Base-by-base conservation (phyloP, 192 early-diverging fungal genomes). In the Powellomyces hirtus region DNA sequence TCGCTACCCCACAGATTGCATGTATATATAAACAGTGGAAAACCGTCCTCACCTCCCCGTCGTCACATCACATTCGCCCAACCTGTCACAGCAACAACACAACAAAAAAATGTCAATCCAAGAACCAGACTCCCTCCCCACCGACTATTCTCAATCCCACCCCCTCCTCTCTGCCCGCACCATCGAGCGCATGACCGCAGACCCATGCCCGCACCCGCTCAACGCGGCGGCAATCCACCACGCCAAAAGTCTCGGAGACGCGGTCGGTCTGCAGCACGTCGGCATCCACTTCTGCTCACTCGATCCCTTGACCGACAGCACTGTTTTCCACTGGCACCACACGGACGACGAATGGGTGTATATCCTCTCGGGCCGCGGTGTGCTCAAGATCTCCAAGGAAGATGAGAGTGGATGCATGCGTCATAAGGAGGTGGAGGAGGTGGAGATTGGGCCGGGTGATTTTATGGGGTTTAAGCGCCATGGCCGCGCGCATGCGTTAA, bases 281-380 rank as follows among this genome's bases (percentile, higher is more conserved):
- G 62, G 62, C 38, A 30, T 64, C 24, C 62, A 64, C 45, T 30
- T 50, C 20, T 13, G n/a, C 42, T 44, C 42, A 20, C n/a, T 64
- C 6, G 11, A 13, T 13, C 62, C 62, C 35, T 20, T 16, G 22
- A 22, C 16, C 14, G 24, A 2, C 18, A 51, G 40, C 30, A 18
- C 44, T 29, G 62, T 26, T 11, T 33, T 64, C 18, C 62, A 64
- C 44, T 27, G 44, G 4, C 62, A 64, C 31, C 18, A 16, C 4
- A 22, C 20, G 34, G 62, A 64, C 44, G 62, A 64, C n/a, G 62
- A 64, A 64, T 64, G 62, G 62, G 49, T 49, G 16, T 64, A 51
- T 27, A 24, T 64, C 24, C 62, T 64, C 38, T 64, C 62, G 16
- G 62, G 62, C 38, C 38, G 22, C 18, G 62, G 62, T 20, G 24